Evolutionary conservation across 108 stramenopile genomes (phyloP).

Genomic region (Stephanodiscus minutulus): DNA sequence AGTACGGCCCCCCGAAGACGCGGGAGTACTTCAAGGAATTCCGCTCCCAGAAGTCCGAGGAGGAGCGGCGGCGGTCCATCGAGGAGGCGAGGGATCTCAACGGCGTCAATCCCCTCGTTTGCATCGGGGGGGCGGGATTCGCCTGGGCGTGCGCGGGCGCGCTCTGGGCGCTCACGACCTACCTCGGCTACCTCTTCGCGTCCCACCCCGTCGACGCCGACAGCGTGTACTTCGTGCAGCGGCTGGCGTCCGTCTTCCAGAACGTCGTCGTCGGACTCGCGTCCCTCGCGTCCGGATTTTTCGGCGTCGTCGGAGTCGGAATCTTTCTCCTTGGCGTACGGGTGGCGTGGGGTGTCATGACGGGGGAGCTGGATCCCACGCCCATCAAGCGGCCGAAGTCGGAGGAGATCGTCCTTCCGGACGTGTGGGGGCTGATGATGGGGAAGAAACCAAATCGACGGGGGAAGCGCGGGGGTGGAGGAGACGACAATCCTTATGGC

Average conservation of each 20-base stretch:
- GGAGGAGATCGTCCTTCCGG: conserved; percentile 61
- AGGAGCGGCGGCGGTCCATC: conserved; percentile 63
- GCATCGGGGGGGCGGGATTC: conserved; percentile 61
- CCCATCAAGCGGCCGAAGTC: conserved; percentile 57
- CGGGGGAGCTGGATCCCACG: conserved; percentile 82
- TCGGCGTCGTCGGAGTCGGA: conserved; percentile 78
- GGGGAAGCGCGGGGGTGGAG: conserved; percentile 5
- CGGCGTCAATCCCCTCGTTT: conserved; percentile 82
- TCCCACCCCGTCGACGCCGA: conserved; percentile 66
- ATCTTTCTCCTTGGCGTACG: conserved; percentile 72
- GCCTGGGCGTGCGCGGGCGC: conserved; percentile 65
- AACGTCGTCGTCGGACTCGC: conserved; percentile 78
- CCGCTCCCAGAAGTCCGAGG: conserved; percentile 61
- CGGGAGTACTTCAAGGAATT: conserved; percentile 55
- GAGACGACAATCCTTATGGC: background rate
- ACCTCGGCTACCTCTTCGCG: conserved; percentile 62
- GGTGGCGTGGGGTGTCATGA: conserved; percentile 75
- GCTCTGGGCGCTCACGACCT: conserved; percentile 65
- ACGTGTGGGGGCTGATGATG: conserved; percentile 81
- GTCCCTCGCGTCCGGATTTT: conserved; percentile 79
- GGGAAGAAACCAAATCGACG: conserved; percentile 67
- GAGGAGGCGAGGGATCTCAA: conserved; percentile 78
- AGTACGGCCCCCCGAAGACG: conserved; percentile 18
- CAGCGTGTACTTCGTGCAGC: conserved; percentile 58
- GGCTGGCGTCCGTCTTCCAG: conserved; percentile 63